Conservation (phyloP, 306 rosid genomes). For the Hippophae tibetana region DNA sequence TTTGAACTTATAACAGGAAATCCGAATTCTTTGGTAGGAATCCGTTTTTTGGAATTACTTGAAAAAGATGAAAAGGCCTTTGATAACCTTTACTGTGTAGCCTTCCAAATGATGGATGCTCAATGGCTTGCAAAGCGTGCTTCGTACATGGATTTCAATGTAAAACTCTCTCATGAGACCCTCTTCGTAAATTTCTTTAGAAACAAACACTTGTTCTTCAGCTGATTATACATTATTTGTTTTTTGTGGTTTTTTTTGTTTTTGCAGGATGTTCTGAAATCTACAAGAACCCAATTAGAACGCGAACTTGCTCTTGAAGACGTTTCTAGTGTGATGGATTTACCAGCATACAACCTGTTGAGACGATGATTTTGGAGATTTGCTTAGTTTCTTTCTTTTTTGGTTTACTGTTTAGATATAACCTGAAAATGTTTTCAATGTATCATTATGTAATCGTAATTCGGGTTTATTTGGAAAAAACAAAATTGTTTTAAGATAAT, state of each 20-base stretch:
- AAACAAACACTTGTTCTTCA: background rate
- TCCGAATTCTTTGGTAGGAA: constrained; percentile 56
- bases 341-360: constrained; percentile 79
- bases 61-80: constrained; percentile 78
- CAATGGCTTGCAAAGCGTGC: constrained; percentile 96
- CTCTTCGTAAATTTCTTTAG: too few relatives aligned
- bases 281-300: constrained; percentile 75
- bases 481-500: too few relatives aligned
- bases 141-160: constrained; percentile 88
- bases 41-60: constrained; percentile 54
- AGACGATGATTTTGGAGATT: constrained; percentile 28
- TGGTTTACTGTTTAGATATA: background rate
- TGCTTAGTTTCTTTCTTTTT: background rate
- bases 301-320: constrained; percentile 94
- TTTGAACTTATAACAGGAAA: constrained; percentile 29
- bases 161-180: constrained; percentile 19
- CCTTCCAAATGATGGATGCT: constrained; percentile 91
- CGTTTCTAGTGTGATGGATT: constrained; percentile 52
- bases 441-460: too few relatives aligned
- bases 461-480: too few relatives aligned
- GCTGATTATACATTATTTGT: background rate
- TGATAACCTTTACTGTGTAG: constrained; percentile 69
- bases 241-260: background rate
- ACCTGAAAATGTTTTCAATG: too few relatives aligned
- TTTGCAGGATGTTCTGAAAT: constrained; percentile 71